Percentiles rank a stretch among this genome's conserved stretches.
Evolutionary conservation across 2,329 filamentous ascomycete genomes (phyloP).

Genomic region (Fonsecaea monophora): DNA sequence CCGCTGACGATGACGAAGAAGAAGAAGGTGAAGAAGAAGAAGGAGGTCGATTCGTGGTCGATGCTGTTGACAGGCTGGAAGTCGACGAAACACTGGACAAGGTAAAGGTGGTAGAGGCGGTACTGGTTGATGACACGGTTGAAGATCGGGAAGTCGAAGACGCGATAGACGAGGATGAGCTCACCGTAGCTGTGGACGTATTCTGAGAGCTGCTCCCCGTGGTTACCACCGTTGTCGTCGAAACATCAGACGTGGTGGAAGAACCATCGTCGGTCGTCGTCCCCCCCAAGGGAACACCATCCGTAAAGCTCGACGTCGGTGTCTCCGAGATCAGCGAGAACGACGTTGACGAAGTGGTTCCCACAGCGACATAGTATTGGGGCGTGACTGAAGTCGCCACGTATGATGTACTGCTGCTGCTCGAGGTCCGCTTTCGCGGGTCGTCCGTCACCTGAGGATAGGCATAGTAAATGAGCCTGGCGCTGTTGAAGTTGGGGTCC

Average conservation of each 20-base stretch:
- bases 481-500: conserved; percentile 26
- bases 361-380: conserved; percentile 28
- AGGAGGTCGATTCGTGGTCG: not conserved
- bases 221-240: not conserved
- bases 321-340: conserved; percentile 28
- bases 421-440: conserved; percentile 23
- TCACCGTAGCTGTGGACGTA: not conserved
- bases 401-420: conserved; percentile 25
- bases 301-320: conserved; percentile 21
- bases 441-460: conserved; percentile 37
- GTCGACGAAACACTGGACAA: not conserved
- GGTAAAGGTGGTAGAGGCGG: not conserved
- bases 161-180: not conserved
- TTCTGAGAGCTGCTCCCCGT: not conserved
- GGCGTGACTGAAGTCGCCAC: conserved; percentile 31
- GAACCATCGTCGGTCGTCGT: conserved; percentile 17
- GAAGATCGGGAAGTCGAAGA: not conserved
- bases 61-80: not conserved
- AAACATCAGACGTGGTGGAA: not conserved
- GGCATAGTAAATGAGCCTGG: conserved; percentile 36
- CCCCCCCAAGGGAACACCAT: conserved; percentile 27
- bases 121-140: not conserved
- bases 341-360: conserved; percentile 15
- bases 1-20: not conserved
- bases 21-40: not conserved